Percentiles rank a stretch among this genome's conserved stretches.
Evolutionary conservation across 441 rosid species (phyloP).

Genomic region (Erodium texanum): DNA sequence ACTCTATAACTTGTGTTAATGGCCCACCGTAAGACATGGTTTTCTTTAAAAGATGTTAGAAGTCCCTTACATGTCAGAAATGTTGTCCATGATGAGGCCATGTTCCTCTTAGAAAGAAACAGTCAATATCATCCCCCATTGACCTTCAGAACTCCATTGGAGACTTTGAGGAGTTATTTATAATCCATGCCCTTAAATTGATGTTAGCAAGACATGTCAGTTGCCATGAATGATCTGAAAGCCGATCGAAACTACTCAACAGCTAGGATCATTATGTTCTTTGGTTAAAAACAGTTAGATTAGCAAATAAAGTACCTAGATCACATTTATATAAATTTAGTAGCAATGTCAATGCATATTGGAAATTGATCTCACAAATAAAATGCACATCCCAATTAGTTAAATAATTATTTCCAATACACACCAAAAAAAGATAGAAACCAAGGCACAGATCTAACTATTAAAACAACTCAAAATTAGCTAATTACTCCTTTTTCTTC

Average conservation of each 20-base stretch:
- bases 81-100: background rate
- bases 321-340: background rate
- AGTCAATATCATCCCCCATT: background rate
- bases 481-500: no score
- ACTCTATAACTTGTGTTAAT: background rate
- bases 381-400: no score
- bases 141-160: background rate
- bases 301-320: background rate
- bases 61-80: background rate
- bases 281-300: background rate
- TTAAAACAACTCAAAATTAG: no score
- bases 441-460: no score
- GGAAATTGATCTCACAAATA: no score
- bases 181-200: background rate
- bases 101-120: background rate
- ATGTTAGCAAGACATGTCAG: background rate
- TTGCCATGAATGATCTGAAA: background rate
- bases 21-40: background rate
- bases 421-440: no score
- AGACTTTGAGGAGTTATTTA: background rate
- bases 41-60: background rate
- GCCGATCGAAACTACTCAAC: background rate
- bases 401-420: no score
- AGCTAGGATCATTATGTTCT: background rate
- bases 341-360: background rate